These are phyloP conservation scores for Amanita pseudoporphyria DNA, from an alignment of 768 basidiomycete genomes.

Conservation along the genomic window DNA sequence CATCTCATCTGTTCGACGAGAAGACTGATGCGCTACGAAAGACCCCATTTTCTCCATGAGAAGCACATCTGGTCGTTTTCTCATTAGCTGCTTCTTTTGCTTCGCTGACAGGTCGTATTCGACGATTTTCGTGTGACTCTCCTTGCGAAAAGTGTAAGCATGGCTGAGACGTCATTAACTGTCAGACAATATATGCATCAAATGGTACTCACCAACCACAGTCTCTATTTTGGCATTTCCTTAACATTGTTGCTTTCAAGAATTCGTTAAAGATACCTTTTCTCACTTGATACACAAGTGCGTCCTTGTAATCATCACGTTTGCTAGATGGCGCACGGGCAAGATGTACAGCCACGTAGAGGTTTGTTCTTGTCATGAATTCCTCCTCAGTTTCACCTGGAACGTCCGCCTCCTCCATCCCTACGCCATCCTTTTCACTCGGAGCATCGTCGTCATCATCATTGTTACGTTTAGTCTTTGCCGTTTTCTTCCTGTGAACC, in stretches of 20 bases:
- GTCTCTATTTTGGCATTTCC: constrained; percentile 65
- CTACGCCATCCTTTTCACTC: constrained; percentile 25
- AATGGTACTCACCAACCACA: constrained; percentile 69
- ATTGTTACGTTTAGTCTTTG: constrained; percentile 22
- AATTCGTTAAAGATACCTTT: constrained; percentile 80
- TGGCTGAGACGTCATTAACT: constrained; percentile 30
- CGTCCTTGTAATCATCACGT: constrained; percentile 85
- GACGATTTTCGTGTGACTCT: constrained; percentile 88
- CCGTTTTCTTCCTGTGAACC: constrained; percentile 19
- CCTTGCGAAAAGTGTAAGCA: constrained; percentile 86
- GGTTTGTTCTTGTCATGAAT: constrained; percentile 52
- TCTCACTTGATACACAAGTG: constrained; percentile 76
- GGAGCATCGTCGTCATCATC: constrained; percentile 31
- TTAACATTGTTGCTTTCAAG: constrained; percentile 53
- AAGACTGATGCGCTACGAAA: constrained; percentile 14
- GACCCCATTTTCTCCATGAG: constrained; percentile 33
- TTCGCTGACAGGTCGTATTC: constrained; percentile 83
- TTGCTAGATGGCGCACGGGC: constrained; percentile 39
- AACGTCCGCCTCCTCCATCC: constrained; percentile 30
- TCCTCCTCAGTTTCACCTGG: constrained; percentile 50
- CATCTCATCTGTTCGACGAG: constrained; percentile 24
- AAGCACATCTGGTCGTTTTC: constrained; percentile 74
- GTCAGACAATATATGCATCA: constrained; percentile 2
- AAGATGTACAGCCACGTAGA: constrained; percentile 55
- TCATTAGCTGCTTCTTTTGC: constrained; percentile 52